phyloP scores from a whole-genome alignment of 2,329 filamentous ascomycete genomes.

The Polychaeton citri region DNA sequence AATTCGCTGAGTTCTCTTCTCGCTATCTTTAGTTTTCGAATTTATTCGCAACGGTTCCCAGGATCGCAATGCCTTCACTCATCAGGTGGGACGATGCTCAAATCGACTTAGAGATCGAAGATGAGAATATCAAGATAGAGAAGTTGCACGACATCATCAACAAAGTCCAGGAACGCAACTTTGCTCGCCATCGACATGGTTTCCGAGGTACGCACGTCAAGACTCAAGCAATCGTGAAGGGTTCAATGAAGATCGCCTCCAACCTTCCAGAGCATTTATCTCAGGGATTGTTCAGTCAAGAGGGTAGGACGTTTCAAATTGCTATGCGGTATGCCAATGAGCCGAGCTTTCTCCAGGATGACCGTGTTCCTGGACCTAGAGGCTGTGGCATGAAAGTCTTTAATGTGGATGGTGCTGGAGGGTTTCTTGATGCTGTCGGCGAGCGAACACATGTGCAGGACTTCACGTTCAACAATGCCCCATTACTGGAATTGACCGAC shows the following conservation, averaged over 20 bases:
- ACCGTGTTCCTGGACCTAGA: slow-evolving; percentile 10
- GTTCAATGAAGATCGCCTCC: slow-evolving; percentile 8
- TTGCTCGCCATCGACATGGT: slow-evolving; percentile 9
- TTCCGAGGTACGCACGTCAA: slow-evolving; percentile 12
- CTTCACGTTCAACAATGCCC: slow-evolving; percentile 22
- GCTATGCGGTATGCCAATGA: slow-evolving; percentile 12
- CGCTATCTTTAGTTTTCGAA: no score
- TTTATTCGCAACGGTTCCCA: no score
- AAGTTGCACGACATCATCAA: slow-evolving; percentile 6
- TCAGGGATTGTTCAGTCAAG: slow-evolving; percentile 7
- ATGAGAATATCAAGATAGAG: slow-evolving; percentile 8
- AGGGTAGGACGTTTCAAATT: slow-evolving; percentile 8
- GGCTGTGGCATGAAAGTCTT: slow-evolving; percentile 13
- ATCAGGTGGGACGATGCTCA: slow-evolving; percentile 3
- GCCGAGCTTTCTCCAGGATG: slow-evolving; percentile 11
- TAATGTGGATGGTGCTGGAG: slow-evolving; percentile 6
- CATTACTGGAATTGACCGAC: slow-evolving; percentile 19
- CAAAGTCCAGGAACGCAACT: slow-evolving; percentile 9
- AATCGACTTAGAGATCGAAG: slow-evolving; percentile 3
- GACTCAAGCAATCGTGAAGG: slow-evolving; percentile 12
- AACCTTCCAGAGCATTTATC: slow-evolving; percentile 11
- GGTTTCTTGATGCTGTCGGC: slow-evolving; percentile 7
- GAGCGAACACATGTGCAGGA: slow-evolving; percentile 12
- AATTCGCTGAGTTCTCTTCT: no score
- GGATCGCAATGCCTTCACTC: no score